Conservation (phyloP, 225 moss, liverwort and hornwort species). For the Marchantia polymorpha region DNA sequence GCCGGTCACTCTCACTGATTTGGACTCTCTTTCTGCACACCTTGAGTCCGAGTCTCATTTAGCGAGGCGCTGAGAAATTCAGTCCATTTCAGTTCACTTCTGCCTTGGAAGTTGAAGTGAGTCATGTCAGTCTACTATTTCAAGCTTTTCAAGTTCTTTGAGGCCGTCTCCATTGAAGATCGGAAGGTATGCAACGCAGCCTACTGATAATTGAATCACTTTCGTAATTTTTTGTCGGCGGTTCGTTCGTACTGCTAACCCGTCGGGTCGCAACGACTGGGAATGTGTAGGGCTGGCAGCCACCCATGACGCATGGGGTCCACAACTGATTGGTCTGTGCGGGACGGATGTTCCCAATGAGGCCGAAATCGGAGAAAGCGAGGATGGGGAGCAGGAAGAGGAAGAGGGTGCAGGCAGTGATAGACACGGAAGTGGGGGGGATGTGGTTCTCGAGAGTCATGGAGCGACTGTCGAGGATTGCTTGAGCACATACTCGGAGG, state of each 20-base stretch:
- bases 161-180: not conserved
- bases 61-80: not conserved
- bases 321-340: slow-evolving; percentile 70
- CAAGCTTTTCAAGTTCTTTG: not conserved
- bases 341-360: slow-evolving; percentile 67
- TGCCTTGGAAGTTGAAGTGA: not conserved
- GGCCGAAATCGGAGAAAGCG: not conserved
- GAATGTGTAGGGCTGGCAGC: slow-evolving; percentile 69
- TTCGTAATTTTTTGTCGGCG: not conserved
- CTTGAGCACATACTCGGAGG: slow-evolving; percentile 3
- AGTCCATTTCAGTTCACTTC: too few relatives aligned
- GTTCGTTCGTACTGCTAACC: not conserved
- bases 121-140: not conserved
- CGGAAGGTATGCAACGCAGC: not conserved
- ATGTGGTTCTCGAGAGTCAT: slow-evolving; percentile 11
- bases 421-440: slow-evolving; percentile 1
- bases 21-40: not conserved
- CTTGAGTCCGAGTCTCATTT: not conserved
- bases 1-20: not conserved
- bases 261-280: not conserved
- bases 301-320: slow-evolving; percentile 71
- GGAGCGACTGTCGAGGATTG: slow-evolving; percentile 5
- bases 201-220: not conserved
- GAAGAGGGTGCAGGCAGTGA: not conserved
- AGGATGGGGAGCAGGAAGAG: not conserved